Evolutionary conservation across 2,329 filamentous ascomycete species (phyloP), one percentile per base, ranked within the genome.

Genomic region (Cercospora brassicicola): DNA sequence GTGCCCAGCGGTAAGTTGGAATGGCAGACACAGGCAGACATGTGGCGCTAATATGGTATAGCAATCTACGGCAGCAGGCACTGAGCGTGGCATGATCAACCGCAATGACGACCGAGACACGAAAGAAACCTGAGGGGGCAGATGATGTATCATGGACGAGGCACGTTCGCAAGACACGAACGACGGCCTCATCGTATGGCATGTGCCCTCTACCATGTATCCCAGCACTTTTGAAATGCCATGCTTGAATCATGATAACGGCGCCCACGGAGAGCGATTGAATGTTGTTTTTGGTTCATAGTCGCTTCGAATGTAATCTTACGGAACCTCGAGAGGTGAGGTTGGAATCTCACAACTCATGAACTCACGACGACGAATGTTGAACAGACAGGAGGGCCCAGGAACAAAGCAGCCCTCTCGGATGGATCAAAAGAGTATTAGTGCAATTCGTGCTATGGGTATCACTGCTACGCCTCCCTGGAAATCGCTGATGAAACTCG

Each of bases 1-100:
- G 89, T 98, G 75, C 95, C 95, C 73, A 86, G 91, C 75, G 93
- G 94, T 97, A 88, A 73, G 71, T 15, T 42, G 60, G 18, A 13
- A 28, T 5, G 6, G 15, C 10, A 18, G 33, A 11, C 4, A 18
- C 18, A n/a, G 8, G 18, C 15, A 20, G 39, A 39, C 9, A 28
- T n/a, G 1, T 39, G 42, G 60, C 13, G 59, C 66, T 67, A 61
- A 71, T 65, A 30, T 56, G 56, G 11, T 30, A 61, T 62, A 73
- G 72, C 71, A 5, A 71, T 72, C 69, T 72, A 72, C 66, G 69
- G 69, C 59, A 71, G 69, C 66, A 68, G 67, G 65, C 66, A 73
- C 65, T 70, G 57, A 42, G 33, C 30, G 31, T 30, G 23, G 20
- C 30, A 51, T 39, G 39, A 59, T 6, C 11, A 30, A 20, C 39